phyloP scores from a whole-genome alignment of 805 yeast species.

The Lipomyces yamadae region DNA sequence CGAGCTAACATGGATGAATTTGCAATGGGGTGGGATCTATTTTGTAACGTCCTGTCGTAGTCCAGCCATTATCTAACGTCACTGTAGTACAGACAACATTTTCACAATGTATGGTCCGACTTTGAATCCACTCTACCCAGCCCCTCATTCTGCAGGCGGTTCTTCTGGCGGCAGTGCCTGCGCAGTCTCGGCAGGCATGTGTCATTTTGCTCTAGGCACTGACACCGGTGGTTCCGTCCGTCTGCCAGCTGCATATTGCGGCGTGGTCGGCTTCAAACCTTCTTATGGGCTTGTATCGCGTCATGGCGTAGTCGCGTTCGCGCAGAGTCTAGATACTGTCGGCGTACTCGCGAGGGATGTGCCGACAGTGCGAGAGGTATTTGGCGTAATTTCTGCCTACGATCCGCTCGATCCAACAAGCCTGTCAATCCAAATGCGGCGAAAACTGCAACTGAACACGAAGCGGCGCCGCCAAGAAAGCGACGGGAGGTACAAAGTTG shows the following conservation, averaged over 20 bases:
- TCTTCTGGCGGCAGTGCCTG: conserved; percentile 98
- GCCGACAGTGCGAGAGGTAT: conserved; percentile 55
- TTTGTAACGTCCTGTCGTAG: not conserved
- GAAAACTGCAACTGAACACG: not conserved
- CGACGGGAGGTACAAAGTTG: conserved; percentile 55
- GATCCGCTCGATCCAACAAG: conserved; percentile 84
- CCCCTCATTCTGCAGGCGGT: conserved; percentile 70
- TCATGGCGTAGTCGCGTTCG: conserved; percentile 90
- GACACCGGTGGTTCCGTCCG: conserved; percentile 98
- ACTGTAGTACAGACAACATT: conserved; percentile 43
- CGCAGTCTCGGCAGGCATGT: conserved; percentile 73
- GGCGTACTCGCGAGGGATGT: conserved; percentile 72
- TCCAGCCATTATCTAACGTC: not conserved
- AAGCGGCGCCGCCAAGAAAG: conserved; percentile 13
- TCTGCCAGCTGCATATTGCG: conserved; percentile 87
- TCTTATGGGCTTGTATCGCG: conserved; percentile 90
- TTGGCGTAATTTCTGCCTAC: conserved; percentile 52
- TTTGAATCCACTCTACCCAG: conserved; percentile 51
- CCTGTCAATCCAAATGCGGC: conserved; percentile 39
- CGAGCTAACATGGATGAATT: conserved; percentile 95
- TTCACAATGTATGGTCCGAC: conserved; percentile 46
- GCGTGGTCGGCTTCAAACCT: conserved; percentile 88
- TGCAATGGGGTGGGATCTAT: conserved; percentile 78
- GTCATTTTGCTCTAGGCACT: conserved; percentile 78
- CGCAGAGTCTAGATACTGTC: conserved; percentile 93